These are phyloP conservation scores for Alternaria alternata DNA, from an alignment of 2,329 filamentous ascomycete genomes.

Conservation along the genomic window DNA sequence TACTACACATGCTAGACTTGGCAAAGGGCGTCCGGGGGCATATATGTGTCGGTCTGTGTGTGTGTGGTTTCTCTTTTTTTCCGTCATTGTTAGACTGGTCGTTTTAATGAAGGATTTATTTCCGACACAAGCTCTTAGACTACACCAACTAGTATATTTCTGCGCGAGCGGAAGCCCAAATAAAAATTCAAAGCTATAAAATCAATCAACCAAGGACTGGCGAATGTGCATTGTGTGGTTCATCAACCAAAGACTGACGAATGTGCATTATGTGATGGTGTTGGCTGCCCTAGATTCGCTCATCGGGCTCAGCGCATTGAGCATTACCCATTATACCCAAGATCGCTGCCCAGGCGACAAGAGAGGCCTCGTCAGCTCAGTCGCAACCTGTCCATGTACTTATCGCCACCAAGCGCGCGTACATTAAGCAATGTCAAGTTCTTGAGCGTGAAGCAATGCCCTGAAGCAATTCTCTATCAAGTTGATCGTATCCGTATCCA, in stretches of 20 bases:
- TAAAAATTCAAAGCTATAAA: slow-evolving; percentile 36
- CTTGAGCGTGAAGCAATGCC: background rate
- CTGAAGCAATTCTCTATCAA: background rate
- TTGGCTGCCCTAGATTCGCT: background rate
- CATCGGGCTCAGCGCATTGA: slow-evolving; percentile 1
- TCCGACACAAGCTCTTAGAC: slow-evolving; percentile 43
- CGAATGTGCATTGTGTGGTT: no score
- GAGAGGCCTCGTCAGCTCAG: slow-evolving; percentile 12
- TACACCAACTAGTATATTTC: slow-evolving; percentile 31
- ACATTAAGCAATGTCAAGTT: background rate
- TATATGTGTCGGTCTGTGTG: slow-evolving; percentile 7
- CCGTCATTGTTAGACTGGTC: slow-evolving; percentile 46
- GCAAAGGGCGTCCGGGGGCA: slow-evolving; percentile 43
- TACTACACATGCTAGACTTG: slow-evolving; percentile 34
- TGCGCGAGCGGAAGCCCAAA: slow-evolving; percentile 38
- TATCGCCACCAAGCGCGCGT: background rate
- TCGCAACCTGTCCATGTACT: background rate
- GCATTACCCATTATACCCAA: slow-evolving; percentile 11
- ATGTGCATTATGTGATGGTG: background rate
- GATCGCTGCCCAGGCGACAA: slow-evolving; percentile 13
- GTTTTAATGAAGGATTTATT: slow-evolving; percentile 53
- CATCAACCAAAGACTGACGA: no score
- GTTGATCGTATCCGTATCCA: background rate
- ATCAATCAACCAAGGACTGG: no score
- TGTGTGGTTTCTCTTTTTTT: background rate